phyloP scores from a whole-genome alignment of 805 yeast species.

The Candida dendrica region DNA sequence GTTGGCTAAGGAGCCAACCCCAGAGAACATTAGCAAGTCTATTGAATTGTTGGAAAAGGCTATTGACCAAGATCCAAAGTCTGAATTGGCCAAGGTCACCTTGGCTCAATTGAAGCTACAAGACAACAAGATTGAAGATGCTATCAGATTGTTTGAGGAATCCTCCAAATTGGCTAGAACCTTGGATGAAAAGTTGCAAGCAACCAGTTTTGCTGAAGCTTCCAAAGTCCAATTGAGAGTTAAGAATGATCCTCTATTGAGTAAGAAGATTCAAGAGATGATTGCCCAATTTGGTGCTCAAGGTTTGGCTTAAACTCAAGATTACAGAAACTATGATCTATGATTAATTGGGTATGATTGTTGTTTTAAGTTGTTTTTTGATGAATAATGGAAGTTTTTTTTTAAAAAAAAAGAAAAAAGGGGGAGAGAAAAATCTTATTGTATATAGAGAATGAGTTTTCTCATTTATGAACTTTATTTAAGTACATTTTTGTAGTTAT shows the following conservation, averaged over 20 bases:
- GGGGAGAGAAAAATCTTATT: background rate
- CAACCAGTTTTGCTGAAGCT: conserved; percentile 88
- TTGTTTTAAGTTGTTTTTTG: background rate
- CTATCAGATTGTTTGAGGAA: conserved; percentile 74
- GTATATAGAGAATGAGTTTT: background rate
- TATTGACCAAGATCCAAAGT: conserved; percentile 73
- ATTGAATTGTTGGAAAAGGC: conserved; percentile 66
- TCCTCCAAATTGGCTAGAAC: conserved; percentile 79
- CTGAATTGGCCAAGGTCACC: conserved; percentile 85
- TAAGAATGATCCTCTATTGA: conserved; percentile 59
- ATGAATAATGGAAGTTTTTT: background rate
- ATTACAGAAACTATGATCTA: too few species aligned
- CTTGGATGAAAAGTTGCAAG: conserved; percentile 80
- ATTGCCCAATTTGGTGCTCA: conserved; percentile 31
- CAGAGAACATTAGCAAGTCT: conserved; percentile 46
- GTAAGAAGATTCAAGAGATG: conserved; percentile 55
- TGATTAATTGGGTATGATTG: background rate
- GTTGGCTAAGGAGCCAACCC: conserved; percentile 44
- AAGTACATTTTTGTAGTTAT: too few species aligned
- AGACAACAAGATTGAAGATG: conserved; percentile 74
- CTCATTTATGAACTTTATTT: background rate
- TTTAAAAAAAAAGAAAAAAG: background rate
- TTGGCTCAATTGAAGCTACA: conserved; percentile 88
- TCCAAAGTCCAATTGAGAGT: conserved; percentile 82
- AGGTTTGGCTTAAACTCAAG: background rate